phyloP scores from a whole-genome alignment of 2,329 filamentous ascomycete species.

The Pestalotiopsis sp. region DNA sequence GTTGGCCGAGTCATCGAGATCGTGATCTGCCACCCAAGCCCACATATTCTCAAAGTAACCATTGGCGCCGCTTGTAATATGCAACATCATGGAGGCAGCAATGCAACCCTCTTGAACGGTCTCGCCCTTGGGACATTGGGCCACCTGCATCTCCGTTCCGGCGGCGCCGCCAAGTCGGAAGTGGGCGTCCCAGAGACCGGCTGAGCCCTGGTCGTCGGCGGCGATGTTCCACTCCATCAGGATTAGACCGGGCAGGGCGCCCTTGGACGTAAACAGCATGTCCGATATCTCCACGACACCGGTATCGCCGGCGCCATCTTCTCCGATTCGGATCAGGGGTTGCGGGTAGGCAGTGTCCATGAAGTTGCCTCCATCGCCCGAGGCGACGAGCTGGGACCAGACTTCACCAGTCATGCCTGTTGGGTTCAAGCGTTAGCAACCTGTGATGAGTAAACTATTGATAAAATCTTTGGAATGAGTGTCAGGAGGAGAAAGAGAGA shows the following conservation, averaged over 20 bases:
- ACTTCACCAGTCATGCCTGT: background rate
- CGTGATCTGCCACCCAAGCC: conserved; percentile 74
- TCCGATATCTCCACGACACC: background rate
- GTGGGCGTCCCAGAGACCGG: conserved; percentile 41
- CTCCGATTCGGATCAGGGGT: background rate
- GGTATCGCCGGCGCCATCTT: background rate
- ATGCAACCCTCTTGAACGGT: conserved; percentile 58
- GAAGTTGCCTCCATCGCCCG: background rate
- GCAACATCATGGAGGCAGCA: conserved; percentile 57
- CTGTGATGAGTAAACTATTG: no score
- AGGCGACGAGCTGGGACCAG: background rate
- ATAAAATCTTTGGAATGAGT: no score
- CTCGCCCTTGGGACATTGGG: conserved; percentile 55
- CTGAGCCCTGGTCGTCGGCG: background rate
- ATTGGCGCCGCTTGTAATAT: conserved; percentile 44
- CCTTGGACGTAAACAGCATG: background rate
- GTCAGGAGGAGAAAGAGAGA: background rate
- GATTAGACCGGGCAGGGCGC: background rate
- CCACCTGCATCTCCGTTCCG: conserved; percentile 66
- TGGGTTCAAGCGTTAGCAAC: background rate
- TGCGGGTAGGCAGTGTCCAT: background rate
- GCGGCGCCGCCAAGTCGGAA: conserved; percentile 72
- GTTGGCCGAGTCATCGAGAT: background rate
- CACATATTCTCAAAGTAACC: conserved; percentile 59
- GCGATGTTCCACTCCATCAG: background rate